phyloP scores from a whole-genome alignment of 73 alveolate genomes.

The Stentor coeruleus region DNA sequence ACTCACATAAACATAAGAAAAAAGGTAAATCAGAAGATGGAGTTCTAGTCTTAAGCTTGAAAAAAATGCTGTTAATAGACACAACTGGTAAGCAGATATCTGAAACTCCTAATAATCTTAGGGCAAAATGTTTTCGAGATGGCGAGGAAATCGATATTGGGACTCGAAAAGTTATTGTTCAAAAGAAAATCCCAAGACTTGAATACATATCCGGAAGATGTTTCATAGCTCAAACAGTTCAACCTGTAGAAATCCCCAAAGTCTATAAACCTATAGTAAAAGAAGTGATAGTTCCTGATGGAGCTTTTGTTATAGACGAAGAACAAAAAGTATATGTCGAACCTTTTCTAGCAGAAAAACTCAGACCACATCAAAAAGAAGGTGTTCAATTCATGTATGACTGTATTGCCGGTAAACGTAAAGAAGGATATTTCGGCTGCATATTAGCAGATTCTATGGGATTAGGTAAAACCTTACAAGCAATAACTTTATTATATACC shows the following conservation, averaged over 20 bases:
- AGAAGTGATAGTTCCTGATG: slow-evolving; percentile 4
- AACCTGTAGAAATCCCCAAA: background rate
- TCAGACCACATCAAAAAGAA: slow-evolving; percentile 41
- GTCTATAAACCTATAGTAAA: background rate
- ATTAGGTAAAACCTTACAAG: slow-evolving; percentile 43
- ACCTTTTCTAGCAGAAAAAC: slow-evolving; percentile 2
- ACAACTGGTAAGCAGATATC: background rate
- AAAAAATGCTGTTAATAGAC: background rate
- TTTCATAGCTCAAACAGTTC: background rate
- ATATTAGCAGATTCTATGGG: slow-evolving; percentile 65
- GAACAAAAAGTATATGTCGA: slow-evolving; percentile 29
- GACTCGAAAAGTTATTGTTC: background rate
- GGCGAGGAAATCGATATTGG: background rate
- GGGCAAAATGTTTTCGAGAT: background rate
- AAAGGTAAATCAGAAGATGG: slow-evolving; percentile 10
- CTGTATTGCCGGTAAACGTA: slow-evolving; percentile 46
- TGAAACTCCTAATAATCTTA: background rate
- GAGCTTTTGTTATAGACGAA: slow-evolving; percentile 1
- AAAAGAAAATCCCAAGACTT: background rate
- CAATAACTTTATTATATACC: slow-evolving; percentile 42
- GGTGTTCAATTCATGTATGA: slow-evolving; percentile 51
- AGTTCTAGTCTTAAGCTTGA: background rate
- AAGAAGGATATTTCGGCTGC: slow-evolving; percentile 41
- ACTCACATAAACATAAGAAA: background rate
- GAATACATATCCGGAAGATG: slow-evolving; percentile 11